These are phyloP conservation scores for Chalciporus chontae DNA, from an alignment of 768 basidiomycete species.

Conservation along the genomic window DNA sequence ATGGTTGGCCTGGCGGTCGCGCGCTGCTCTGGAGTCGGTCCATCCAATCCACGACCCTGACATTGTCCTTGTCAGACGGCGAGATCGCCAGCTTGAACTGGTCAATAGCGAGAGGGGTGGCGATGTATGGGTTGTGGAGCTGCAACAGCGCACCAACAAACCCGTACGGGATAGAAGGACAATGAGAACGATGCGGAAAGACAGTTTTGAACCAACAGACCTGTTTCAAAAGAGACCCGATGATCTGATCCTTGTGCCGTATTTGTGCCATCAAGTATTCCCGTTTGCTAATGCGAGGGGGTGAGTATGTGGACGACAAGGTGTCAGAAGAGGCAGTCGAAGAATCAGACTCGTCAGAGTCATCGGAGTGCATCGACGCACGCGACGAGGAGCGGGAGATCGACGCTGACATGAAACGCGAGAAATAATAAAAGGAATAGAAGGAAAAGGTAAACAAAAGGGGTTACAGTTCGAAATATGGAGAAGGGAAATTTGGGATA, in stretches of 20 bases:
- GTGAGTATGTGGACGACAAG: constrained; percentile 32
- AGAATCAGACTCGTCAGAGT: constrained; percentile 27
- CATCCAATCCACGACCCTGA: constrained; percentile 71
- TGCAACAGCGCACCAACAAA: neutral
- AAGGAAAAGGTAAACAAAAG: neutral
- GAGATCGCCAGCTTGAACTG: constrained; percentile 78
- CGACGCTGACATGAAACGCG: neutral
- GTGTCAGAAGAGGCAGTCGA: constrained; percentile 35
- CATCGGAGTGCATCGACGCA: constrained; percentile 18
- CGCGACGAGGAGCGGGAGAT: constrained; percentile 19
- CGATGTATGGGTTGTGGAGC: constrained; percentile 75
- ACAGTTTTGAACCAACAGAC: constrained; percentile 32
- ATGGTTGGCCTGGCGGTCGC: constrained; percentile 43
- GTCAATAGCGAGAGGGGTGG: constrained; percentile 75
- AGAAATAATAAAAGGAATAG: neutral
- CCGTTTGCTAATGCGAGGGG: constrained; percentile 58
- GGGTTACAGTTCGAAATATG: neutral
- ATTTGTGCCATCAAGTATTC: constrained; percentile 85
- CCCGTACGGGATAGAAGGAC: neutral
- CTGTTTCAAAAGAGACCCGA: constrained; percentile 82
- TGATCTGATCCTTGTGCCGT: constrained; percentile 83
- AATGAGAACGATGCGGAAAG: neutral
- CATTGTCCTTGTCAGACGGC: constrained; percentile 66
- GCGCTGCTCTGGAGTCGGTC: constrained; percentile 64
- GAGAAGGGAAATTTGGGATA: neutral